Percentiles rank a stretch among this genome's conserved stretches.
Conservation (phyloP, 2,329 filamentous ascomycete genomes). For the Ophiostoma triangulosporum region DNA sequence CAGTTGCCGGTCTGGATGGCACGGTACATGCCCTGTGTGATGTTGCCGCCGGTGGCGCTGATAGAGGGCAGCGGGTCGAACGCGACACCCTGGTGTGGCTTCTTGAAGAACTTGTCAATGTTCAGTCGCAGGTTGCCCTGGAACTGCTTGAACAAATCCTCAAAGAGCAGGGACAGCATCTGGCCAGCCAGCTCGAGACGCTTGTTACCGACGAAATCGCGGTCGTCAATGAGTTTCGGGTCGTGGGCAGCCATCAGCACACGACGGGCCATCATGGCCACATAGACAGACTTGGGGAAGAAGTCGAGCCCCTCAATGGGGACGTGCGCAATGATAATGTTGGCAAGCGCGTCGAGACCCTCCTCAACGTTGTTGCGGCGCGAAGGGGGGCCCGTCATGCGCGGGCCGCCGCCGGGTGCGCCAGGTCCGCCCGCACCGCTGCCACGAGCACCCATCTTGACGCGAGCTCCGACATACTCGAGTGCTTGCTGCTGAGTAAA, state of each 20-base stretch:
- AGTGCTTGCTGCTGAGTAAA: conserved; percentile 91
- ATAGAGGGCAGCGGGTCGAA: conserved; percentile 82
- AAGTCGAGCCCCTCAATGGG: conserved; percentile 86
- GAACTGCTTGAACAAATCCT: conserved; percentile 96
- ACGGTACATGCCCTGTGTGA: conserved; percentile 85
- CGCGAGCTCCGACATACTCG: conserved; percentile 75
- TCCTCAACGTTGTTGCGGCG: conserved; percentile 78
- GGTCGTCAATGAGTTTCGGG: conserved; percentile 78
- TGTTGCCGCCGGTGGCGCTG: conserved; percentile 69
- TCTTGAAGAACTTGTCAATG: conserved; percentile 91
- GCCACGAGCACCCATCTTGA: conserved; percentile 69
- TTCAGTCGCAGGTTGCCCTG: conserved; percentile 78
- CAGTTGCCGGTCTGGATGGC: conserved; percentile 97
- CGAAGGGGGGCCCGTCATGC: conserved; percentile 37
- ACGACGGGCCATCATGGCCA: conserved; percentile 94
- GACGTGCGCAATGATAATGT: conserved; percentile 89
- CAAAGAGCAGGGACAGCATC: conserved; percentile 83
- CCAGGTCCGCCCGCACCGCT: conserved; percentile 18
- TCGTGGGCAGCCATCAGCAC: conserved; percentile 91
- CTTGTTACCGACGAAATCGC: conserved; percentile 98
- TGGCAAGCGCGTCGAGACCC: conserved; percentile 81
- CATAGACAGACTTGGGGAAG: conserved; percentile 89
- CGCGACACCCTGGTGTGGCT: conserved; percentile 75
- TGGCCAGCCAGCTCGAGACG: conserved; percentile 88
- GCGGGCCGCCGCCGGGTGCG: conserved; percentile 23